Evolutionary conservation across 2,329 filamentous ascomycete species (phyloP), one percentile per base, ranked within the genome.

Genomic region (Cladosporium austrohemisphaericum): DNA sequence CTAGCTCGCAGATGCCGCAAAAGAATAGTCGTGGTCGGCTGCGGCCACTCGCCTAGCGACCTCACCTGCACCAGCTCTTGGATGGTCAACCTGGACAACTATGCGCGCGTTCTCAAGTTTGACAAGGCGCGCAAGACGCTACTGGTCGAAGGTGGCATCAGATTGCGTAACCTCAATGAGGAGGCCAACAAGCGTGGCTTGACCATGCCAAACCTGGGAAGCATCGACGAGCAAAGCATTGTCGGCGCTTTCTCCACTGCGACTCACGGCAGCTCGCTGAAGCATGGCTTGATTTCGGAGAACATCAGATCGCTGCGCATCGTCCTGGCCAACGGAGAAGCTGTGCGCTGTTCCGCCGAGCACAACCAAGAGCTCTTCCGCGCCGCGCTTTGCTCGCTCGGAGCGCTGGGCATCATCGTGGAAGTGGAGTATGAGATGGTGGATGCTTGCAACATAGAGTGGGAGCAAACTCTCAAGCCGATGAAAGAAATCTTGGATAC

Each of bases 221-320:
- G 89, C 67, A 98, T 98, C 69, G 90, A 96, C 66, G 82, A 89
- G 60, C 93, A 98, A 75, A 93, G 87, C 51, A 84, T 97, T 54
- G 90, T 88, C 1, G 93, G 93, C 22, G 91, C 90, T 11, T 94
- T 97, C 53, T 84, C 87, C 16, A 98, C 93, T 0, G 91, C 87
- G 13, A 97, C 93, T 0, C 93, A 98, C 67, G 93, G 93, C 35
- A 94, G 88, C 61, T 93, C 87, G 49, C 73, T 94, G 52, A 75
- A 72, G 26, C 90, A 97, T 69, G 92, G 92, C 1, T 76, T 96
- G 55, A 75, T 98, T 54, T 92, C 87, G 0, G 85, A 94, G 63
- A 83, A 82, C 49, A 79, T 97, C 18, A 71, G 83, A 16, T 78
- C 81, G 4, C 72, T 98, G 53, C 85, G 84, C 18, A 83, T 98